Conservation (phyloP, 768 basidiomycete genomes). For the Sutorius australiensis region DNA sequence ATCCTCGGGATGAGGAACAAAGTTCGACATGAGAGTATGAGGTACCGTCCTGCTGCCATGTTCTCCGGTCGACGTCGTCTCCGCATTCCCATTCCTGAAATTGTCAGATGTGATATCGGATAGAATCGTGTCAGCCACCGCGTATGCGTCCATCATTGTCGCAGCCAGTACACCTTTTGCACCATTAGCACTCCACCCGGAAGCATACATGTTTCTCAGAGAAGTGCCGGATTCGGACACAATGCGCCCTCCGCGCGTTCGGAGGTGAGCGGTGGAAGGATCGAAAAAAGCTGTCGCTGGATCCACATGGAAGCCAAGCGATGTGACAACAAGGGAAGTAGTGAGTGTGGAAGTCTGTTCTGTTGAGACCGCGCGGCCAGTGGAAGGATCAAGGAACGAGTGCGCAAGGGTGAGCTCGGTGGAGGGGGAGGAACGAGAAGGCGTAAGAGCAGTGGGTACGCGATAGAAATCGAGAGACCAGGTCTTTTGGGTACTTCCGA, state of each 20-base stretch:
- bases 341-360: constrained; percentile 46
- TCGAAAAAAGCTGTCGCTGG: constrained; percentile 59
- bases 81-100: constrained; percentile 17
- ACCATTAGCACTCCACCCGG: constrained; percentile 91
- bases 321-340: constrained; percentile 82
- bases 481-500: constrained; percentile 53
- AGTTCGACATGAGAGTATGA: constrained; percentile 31
- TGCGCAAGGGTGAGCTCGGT: constrained; percentile 55
- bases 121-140: constrained; percentile 67
- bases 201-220: constrained; percentile 73
- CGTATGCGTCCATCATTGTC: constrained; percentile 91
- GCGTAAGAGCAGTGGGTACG: constrained; percentile 51
- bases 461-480: constrained; percentile 85
- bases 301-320: constrained; percentile 81
- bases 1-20: constrained; percentile 38
- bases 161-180: constrained; percentile 88
- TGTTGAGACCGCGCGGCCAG: constrained; percentile 50
- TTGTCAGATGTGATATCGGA: constrained; percentile 43
- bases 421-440: constrained; percentile 19
- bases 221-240: constrained; percentile 35
- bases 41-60: neutral
- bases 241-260: constrained; percentile 50
- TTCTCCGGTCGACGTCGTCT: constrained; percentile 6
- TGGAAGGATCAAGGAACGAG: constrained; percentile 51
- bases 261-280: constrained; percentile 49